Conservation (phyloP, 1,139 yeast species). For the Protomyces inouyei region DNA sequence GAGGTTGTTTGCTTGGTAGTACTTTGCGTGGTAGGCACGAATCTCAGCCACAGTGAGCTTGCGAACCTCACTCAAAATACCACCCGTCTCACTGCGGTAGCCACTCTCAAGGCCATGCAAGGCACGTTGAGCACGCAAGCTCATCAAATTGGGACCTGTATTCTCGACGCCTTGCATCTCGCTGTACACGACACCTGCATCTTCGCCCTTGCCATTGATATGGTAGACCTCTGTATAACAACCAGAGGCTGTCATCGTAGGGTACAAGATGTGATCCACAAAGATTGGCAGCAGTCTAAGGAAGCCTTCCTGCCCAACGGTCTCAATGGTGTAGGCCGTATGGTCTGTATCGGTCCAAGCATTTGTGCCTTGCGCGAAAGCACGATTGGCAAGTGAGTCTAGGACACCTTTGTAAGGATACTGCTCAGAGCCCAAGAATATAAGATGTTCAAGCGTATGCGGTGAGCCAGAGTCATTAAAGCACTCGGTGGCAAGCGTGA, state of each 20-base stretch:
- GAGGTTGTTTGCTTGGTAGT: constrained; percentile 79
- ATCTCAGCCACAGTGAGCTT: constrained; percentile 68
- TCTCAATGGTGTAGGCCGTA: constrained; percentile 82
- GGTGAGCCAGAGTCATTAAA: constrained; percentile 86
- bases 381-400: constrained; percentile 78
- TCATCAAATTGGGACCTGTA: constrained; percentile 67
- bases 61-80: constrained; percentile 71
- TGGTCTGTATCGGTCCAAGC: constrained; percentile 98
- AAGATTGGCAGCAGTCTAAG: constrained; percentile 76
- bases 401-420: constrained; percentile 89
- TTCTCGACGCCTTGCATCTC: constrained; percentile 95
- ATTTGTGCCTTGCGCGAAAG: constrained; percentile 73
- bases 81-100: constrained; percentile 92
- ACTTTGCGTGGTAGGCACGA: constrained; percentile 60
- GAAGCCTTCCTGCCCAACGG: constrained; percentile 98
- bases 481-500: constrained; percentile 92
- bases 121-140: constrained; percentile 37
- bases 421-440: constrained; percentile 88
- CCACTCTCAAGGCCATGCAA: constrained; percentile 64
- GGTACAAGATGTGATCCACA: constrained; percentile 77
- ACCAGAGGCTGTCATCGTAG: constrained; percentile 84
- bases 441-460: constrained; percentile 83
- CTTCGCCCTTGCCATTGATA: constrained; percentile 82
- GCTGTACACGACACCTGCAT: constrained; percentile 93
- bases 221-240: constrained; percentile 94